These are phyloP conservation scores for Fusarium sp. DNA, from an alignment of 2,329 filamentous ascomycete genomes.

Conservation along the genomic window DNA sequence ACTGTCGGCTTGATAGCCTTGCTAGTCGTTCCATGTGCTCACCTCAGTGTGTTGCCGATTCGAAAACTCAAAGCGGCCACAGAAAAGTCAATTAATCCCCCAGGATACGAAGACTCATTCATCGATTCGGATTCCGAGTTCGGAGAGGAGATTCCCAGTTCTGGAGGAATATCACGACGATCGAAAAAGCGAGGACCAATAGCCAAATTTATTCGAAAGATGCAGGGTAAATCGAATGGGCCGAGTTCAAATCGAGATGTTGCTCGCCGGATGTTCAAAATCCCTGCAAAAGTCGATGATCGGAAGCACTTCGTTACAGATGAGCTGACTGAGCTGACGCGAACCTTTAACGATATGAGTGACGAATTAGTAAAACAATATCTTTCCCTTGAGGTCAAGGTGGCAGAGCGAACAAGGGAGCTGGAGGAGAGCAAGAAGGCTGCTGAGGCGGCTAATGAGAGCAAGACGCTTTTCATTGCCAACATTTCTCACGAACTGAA, in stretches of 20 bases:
- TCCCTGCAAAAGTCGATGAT: slow-evolving; percentile 84
- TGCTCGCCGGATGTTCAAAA: slow-evolving; percentile 75
- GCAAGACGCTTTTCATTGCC: slow-evolving; percentile 97
- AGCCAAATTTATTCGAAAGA: slow-evolving; percentile 52
- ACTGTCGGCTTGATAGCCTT: slow-evolving; percentile 79
- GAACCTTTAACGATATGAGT: slow-evolving; percentile 93
- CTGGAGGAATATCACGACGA: slow-evolving; percentile 57
- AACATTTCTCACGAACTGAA: slow-evolving; percentile 92
- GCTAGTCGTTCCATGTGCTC: slow-evolving; percentile 81
- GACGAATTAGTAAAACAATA: slow-evolving; percentile 92
- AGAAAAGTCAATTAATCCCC: slow-evolving; percentile 76
- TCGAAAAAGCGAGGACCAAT: slow-evolving; percentile 59
- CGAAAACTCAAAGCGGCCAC: slow-evolving; percentile 80
- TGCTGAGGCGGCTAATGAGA: slow-evolving; percentile 94
- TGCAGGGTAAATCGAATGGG: slow-evolving; percentile 50
- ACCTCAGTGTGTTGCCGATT: slow-evolving; percentile 85
- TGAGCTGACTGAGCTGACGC: slow-evolving; percentile 84
- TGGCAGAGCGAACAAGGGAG: slow-evolving; percentile 83
- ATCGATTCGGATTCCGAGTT: slow-evolving; percentile 59
- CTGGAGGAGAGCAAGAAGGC: slow-evolving; percentile 91
- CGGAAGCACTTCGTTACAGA: slow-evolving; percentile 82
- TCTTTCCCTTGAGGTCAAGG: slow-evolving; percentile 83
- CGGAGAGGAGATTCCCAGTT: slow-evolving; percentile 53
- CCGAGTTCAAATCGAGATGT: slow-evolving; percentile 52
- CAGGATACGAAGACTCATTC: slow-evolving; percentile 66